These are phyloP conservation scores for Macrocystidia cucumis DNA, from an alignment of 1,284 basidiomycete genomes.

Conservation along the genomic window DNA sequence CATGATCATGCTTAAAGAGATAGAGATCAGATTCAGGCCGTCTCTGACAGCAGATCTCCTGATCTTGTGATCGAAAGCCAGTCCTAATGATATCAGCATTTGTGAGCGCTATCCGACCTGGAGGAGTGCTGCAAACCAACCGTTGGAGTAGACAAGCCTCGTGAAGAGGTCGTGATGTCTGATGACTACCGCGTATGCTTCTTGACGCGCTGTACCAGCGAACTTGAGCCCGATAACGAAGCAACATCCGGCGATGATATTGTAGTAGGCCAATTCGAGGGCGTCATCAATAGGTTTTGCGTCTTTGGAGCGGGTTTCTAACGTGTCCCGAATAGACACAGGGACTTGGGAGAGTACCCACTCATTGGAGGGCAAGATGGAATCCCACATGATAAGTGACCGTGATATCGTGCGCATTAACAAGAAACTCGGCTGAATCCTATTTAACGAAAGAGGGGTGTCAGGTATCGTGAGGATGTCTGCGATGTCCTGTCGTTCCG, in stretches of 20 bases:
- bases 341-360: constrained; percentile 84
- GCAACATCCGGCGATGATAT: constrained; percentile 85
- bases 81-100: constrained; percentile 34
- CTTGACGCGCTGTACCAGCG: constrained; percentile 85
- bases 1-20: constrained; percentile 88
- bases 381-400: constrained; percentile 85
- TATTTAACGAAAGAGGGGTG: constrained; percentile 71
- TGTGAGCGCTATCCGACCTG: not conserved
- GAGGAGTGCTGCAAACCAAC: constrained; percentile 31
- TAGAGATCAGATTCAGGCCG: constrained; percentile 80
- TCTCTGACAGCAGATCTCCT: constrained; percentile 84
- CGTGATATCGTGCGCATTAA: constrained; percentile 76
- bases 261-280: constrained; percentile 81
- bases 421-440: constrained; percentile 84
- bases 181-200: constrained; percentile 80
- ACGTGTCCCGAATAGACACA: constrained; percentile 49
- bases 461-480: constrained; percentile 81
- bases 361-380: constrained; percentile 60
- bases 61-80: constrained; percentile 79
- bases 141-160: constrained; percentile 52
- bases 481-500: constrained; percentile 78
- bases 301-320: constrained; percentile 42
- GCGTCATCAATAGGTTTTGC: constrained; percentile 63
- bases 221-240: constrained; percentile 91
- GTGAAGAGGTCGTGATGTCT: constrained; percentile 77